These are phyloP conservation scores for Guyanaporus albipodus DNA, from an alignment of 768 basidiomycete genomes.

Conservation along the genomic window DNA sequence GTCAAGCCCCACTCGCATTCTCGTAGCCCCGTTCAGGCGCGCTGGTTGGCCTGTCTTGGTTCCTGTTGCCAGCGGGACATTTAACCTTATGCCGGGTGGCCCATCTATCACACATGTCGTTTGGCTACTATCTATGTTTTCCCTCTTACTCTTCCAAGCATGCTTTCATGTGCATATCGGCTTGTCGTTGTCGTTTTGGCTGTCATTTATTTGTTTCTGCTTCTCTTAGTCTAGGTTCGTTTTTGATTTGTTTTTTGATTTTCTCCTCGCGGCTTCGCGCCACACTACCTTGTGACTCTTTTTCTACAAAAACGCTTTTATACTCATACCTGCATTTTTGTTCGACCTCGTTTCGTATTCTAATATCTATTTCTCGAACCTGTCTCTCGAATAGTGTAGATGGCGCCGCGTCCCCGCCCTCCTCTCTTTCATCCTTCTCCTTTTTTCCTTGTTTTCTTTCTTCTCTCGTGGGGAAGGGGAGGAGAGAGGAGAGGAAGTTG, in stretches of 20 bases:
- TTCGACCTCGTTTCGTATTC: slow-evolving; percentile 24
- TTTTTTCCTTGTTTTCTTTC: too few species aligned
- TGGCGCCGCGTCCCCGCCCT: slow-evolving; percentile 7
- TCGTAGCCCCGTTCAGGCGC: slow-evolving; percentile 1
- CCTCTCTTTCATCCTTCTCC: too few species aligned
- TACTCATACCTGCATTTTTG: slow-evolving; percentile 21
- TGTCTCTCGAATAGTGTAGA: slow-evolving; percentile 28
- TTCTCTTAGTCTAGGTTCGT: slow-evolving; percentile 12
- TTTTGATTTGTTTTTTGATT: slow-evolving; percentile 2
- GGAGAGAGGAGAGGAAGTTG: too few species aligned
- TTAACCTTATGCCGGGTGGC: slow-evolving; percentile 25
- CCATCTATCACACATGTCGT: slow-evolving; percentile 19
- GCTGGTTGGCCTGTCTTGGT: slow-evolving; percentile 12
- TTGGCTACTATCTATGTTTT: slow-evolving; percentile 29
- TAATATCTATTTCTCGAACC: slow-evolving; percentile 31
- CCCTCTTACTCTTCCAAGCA: slow-evolving; percentile 12
- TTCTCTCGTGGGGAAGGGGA: too few species aligned
- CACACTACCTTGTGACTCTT: too few species aligned
- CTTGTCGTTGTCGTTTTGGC: slow-evolving; percentile 18
- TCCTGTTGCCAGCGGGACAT: slow-evolving; percentile 20
- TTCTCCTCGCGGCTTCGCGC: too few species aligned
- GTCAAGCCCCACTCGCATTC: slow-evolving; percentile 26
- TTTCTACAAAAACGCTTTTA: slow-evolving; percentile 14
- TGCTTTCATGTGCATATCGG: slow-evolving; percentile 30
- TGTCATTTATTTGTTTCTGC: slow-evolving; percentile 26